A percentile compares a stretch with the other conserved stretches of the same genome.
These are phyloP conservation scores for Seiridium unicorne DNA, from an alignment of 2,329 filamentous ascomycete genomes.

Conservation along the genomic window DNA sequence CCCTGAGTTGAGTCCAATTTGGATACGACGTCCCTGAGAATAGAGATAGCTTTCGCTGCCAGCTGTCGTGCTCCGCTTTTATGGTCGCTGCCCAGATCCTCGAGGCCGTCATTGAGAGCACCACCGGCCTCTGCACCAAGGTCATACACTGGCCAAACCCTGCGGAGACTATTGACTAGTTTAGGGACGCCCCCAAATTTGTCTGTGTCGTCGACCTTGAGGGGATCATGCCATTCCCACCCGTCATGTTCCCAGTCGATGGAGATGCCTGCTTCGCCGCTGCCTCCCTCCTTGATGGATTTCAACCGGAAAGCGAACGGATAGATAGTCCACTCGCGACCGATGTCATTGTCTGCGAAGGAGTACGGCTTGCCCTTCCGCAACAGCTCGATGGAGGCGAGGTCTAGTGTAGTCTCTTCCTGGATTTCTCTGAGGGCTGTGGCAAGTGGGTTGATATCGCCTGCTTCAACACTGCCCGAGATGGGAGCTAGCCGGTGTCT, in stretches of 20 bases:
- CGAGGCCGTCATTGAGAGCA: conserved; percentile 44
- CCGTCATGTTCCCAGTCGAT: conserved; percentile 63
- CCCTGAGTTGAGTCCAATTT: conserved; percentile 25
- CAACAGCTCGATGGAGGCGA: conserved; percentile 45
- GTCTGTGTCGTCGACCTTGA: conserved; percentile 43
- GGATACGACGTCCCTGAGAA: conserved; percentile 45
- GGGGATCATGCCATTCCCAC: conserved; percentile 56
- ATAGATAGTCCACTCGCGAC: conserved; percentile 60
- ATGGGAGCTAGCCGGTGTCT: conserved; percentile 60
- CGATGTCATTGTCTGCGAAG: conserved; percentile 51
- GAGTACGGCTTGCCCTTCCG: conserved; percentile 58
- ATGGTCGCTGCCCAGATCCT: conserved; percentile 52
- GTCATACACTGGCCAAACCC: conserved; percentile 58
- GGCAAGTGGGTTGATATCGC: conserved; percentile 49
- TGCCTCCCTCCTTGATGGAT: conserved; percentile 30
- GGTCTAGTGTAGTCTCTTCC: conserved; percentile 59
- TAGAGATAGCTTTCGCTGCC: conserved; percentile 49
- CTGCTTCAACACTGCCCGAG: conserved; percentile 57
- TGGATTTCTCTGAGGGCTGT: conserved; percentile 62
- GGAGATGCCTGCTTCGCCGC: conserved; percentile 43
- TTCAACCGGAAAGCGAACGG: conserved; percentile 60
- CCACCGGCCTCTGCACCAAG: conserved; percentile 43
- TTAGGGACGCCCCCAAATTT: conserved; percentile 53
- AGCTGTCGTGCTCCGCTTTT: conserved; percentile 59
- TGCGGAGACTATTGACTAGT: conserved; percentile 54